Base-by-base conservation (phyloP, 2,329 filamentous ascomycete species). In the Fusarium austroafricanum region DNA sequence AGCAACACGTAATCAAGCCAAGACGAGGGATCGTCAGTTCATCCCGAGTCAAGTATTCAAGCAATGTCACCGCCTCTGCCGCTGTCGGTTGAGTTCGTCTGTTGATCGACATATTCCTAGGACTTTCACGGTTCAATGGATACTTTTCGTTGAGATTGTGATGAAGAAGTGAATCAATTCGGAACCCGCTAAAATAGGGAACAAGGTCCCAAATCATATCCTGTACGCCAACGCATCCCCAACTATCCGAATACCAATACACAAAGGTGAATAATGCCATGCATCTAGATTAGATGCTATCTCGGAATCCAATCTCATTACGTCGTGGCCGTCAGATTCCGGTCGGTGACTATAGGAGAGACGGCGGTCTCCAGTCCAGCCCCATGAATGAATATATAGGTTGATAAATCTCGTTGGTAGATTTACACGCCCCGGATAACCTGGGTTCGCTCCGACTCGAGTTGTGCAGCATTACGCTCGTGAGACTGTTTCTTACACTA, bases 401-500 rank as follows among this genome's bases (percentile, higher is more conserved):
- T 40, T 28, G n/a, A 38, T 43, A 40, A 38, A 44, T 57, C 61
- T 45, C 37, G 38, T 55, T 51, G 33, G 20, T 45, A 39, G 52
- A 43, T 55, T 81, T 87, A 97, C 79, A 97, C 90, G 66, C 94
- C 94, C 82, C 92, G 94, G 82, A 98, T 96, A 74, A 96, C 94
- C 68, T 95, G 91, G 45, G 96, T 99, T 77, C 95, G 87, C 86
- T 99, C 95, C 59, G 90, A 89, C 81, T 97, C 93, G 77, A 99
- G 85, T 83, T 96, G 94, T 70, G 94, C 92, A 61, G 93, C 92
- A 79, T 99, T 99, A 71, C 94, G 90, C 79, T 96, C 93, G 81
- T 97, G 93, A 46, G 93, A 95, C 80, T 97, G 94, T 84, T 97
- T 96, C 87, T 97, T 97, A 87, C 95, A 97, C 89, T 91, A 76